phyloP scores from a whole-genome alignment of 805 yeast species.

The Zygosaccharomyces kombuchaensis region DNA sequence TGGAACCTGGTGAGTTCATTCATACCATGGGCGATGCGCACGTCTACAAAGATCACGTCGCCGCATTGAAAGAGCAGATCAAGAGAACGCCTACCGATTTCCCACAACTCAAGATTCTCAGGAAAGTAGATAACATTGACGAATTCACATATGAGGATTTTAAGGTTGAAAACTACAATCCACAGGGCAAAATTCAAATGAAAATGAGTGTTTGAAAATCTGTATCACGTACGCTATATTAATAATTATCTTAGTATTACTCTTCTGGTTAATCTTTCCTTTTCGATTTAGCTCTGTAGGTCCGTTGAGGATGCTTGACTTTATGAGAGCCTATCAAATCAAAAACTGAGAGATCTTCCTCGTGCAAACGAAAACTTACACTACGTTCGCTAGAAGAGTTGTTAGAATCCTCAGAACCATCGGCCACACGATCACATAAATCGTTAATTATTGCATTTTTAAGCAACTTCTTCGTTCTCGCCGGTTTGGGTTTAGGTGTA shows the following conservation, averaged over 20 bases:
- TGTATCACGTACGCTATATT: not conserved
- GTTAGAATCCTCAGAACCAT: conserved; percentile 9
- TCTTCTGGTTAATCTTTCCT: conserved; percentile 1
- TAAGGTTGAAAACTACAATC: conserved; percentile 72
- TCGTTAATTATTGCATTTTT: conserved; percentile 33
- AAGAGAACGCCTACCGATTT: conserved; percentile 69
- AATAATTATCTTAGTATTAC: not conserved
- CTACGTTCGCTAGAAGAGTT: conserved; percentile 7
- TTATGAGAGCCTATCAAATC: conserved; percentile 37
- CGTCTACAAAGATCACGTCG: conserved; percentile 88
- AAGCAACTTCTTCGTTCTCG: conserved; percentile 24
- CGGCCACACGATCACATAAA: conserved; percentile 21
- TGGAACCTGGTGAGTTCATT: conserved; percentile 93
- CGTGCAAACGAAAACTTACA: conserved; percentile 27
- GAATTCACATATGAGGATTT: conserved; percentile 89
- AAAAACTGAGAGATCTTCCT: conserved; percentile 39
- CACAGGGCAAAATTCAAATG: conserved; percentile 84
- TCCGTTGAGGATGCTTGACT: conserved; percentile 20
- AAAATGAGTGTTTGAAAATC: conserved; percentile 81
- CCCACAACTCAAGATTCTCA: conserved; percentile 70
- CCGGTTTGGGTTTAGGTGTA: conserved; percentile 13
- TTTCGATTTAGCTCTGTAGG: conserved; percentile 23
- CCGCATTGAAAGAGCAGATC: conserved; percentile 79
- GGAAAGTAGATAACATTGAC: conserved; percentile 69
- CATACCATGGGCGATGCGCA: conserved; percentile 98